Evolutionary conservation across 306 rosid species (phyloP).

Genomic region (Prunus davidiana): DNA sequence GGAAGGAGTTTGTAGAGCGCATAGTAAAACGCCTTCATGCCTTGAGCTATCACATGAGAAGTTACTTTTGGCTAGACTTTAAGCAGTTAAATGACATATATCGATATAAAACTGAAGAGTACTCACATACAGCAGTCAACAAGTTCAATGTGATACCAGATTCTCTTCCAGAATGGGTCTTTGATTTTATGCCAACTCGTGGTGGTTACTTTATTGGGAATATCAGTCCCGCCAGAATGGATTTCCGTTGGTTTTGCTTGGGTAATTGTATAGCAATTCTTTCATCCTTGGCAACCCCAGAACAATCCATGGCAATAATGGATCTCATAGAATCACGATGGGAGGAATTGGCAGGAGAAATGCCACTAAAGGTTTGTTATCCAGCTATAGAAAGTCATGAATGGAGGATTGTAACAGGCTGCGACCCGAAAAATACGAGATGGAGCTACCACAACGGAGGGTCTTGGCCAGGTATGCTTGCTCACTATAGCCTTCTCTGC

Average conservation of each 20-base stretch:
- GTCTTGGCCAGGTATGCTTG: slow-evolving; percentile 83
- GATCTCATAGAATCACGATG: slow-evolving; percentile 89
- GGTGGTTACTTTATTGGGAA: slow-evolving; percentile 94
- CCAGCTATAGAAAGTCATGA: slow-evolving; percentile 82
- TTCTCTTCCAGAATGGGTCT: slow-evolving; percentile 89
- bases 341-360: slow-evolving; percentile 77
- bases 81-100: slow-evolving; percentile 84
- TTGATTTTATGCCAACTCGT: slow-evolving; percentile 71
- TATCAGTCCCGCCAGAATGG: slow-evolving; percentile 92
- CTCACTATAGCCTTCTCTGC: neutral
- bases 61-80: slow-evolving; percentile 84
- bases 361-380: slow-evolving; percentile 88
- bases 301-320: slow-evolving; percentile 83
- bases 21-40: slow-evolving; percentile 75
- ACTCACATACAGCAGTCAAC: slow-evolving; percentile 90
- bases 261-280: slow-evolving; percentile 88
- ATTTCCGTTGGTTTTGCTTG: slow-evolving; percentile 85
- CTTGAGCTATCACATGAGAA: slow-evolving; percentile 79
- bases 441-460: slow-evolving; percentile 97
- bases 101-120: slow-evolving; percentile 89
- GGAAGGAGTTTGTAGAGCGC: slow-evolving; percentile 66
- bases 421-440: slow-evolving; percentile 84
- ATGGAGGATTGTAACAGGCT: slow-evolving; percentile 69
- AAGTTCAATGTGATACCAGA: slow-evolving; percentile 89
- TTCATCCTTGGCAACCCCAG: slow-evolving; percentile 85